phyloP scores from a whole-genome alignment of 2,329 filamentous ascomycete species.

The Corinectria fuckeliana region DNA sequence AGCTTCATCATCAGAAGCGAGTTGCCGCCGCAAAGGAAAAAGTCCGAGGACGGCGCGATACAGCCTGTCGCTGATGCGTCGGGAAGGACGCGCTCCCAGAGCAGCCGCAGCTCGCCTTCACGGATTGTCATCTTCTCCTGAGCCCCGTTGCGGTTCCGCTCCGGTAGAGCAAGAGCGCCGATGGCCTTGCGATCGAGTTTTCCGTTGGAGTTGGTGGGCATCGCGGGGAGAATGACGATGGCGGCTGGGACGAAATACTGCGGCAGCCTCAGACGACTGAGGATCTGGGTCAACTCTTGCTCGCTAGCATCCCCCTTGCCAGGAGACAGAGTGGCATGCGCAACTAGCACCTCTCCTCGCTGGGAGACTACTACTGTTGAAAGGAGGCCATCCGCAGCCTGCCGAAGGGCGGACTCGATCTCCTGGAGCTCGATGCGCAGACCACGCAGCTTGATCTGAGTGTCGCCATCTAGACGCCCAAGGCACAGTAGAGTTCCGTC shows the following conservation, averaged over 20 bases:
- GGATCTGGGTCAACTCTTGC: constrained; percentile 25
- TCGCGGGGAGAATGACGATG: constrained; percentile 28
- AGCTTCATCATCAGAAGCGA: constrained; percentile 41
- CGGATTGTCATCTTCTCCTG: constrained; percentile 23
- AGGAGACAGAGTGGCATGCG: constrained; percentile 14
- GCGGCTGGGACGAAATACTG: constrained; percentile 38
- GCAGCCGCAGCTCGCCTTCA: constrained; percentile 18
- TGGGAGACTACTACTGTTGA: constrained; percentile 12
- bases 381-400: neutral
- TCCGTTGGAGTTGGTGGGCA: constrained; percentile 35
- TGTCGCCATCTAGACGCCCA: constrained; percentile 10
- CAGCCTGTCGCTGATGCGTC: neutral
- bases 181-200: constrained; percentile 39
- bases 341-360: constrained; percentile 8
- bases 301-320: neutral
- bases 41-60: constrained; percentile 37
- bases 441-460: constrained; percentile 11
- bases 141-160: neutral
- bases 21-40: constrained; percentile 47
- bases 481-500: constrained; percentile 7
- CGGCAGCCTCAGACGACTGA: constrained; percentile 28
- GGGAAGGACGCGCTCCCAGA: constrained; percentile 26
- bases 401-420: constrained; percentile 4
- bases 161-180: constrained; percentile 22
- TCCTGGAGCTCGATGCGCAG: constrained; percentile 13